Percentiles rank a stretch among this genome's conserved stretches.
Evolutionary conservation across 2,329 filamentous ascomycete species (phyloP).

Genomic region (Zymoseptoria tritici): DNA sequence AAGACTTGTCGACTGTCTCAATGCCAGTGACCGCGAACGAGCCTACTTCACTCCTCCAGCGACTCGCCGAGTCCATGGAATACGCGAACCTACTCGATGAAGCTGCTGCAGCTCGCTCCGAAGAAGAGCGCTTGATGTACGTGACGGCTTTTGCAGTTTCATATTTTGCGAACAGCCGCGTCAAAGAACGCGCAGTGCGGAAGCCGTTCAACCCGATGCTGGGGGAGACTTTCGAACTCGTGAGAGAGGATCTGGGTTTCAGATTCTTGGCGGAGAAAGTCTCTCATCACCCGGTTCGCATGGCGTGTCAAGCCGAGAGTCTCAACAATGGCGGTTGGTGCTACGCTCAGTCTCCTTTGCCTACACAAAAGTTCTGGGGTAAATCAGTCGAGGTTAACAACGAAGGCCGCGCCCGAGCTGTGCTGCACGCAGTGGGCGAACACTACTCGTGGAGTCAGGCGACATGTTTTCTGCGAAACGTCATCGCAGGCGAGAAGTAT

Average conservation of each 20-base stretch:
- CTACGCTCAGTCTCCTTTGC: constrained; percentile 76
- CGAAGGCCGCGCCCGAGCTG: constrained; percentile 75
- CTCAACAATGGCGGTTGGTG: constrained; percentile 62
- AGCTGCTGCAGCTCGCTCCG: constrained; percentile 47
- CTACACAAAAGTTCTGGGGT: constrained; percentile 96
- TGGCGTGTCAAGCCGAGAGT: constrained; percentile 84
- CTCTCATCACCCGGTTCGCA: constrained; percentile 79
- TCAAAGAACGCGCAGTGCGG: constrained; percentile 83
- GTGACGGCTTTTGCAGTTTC: constrained; percentile 88
- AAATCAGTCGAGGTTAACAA: constrained; percentile 93
- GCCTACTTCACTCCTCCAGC: constrained; percentile 78
- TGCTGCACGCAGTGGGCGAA: constrained; percentile 62
- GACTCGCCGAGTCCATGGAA: constrained; percentile 82
- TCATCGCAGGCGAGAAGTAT: constrained; percentile 97
- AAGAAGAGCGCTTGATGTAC: constrained; percentile 68
- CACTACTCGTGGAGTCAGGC: constrained; percentile 82
- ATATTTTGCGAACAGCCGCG: constrained; percentile 69
- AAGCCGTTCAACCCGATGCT: constrained; percentile 98
- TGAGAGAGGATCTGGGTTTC: constrained; percentile 80
- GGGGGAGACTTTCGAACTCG: constrained; percentile 88
- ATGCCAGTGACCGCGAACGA: constrained; percentile 98
- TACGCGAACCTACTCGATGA: constrained; percentile 78
- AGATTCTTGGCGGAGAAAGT: constrained; percentile 94
- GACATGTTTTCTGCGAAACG: constrained; percentile 86
- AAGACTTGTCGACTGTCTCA: constrained; percentile 90